These are phyloP conservation scores for Daldinia caldariorum DNA, from an alignment of 495 filamentous ascomycete genomes.

Conservation along the genomic window DNA sequence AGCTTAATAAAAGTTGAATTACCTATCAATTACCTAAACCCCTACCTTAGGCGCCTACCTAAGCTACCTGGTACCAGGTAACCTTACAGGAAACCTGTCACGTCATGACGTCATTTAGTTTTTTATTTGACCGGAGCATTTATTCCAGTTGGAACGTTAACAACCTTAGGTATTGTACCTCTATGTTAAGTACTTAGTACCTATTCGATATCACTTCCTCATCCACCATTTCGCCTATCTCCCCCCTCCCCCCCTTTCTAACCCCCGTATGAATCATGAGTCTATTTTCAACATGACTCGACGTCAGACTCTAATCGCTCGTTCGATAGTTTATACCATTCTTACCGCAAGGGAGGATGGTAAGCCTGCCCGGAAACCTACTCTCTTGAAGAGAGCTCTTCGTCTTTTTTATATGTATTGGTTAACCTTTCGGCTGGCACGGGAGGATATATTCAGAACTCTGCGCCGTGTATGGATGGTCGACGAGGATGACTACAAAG, in stretches of 20 bases:
- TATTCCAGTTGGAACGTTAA: constrained; percentile 12
- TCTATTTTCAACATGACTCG: constrained; percentile 34
- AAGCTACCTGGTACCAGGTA: no score
- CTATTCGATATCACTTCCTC: background rate
- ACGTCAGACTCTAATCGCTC: constrained; percentile 46
- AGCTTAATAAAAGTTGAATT: background rate
- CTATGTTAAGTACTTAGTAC: no score
- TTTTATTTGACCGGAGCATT: constrained; percentile 24
- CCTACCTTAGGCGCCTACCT: no score
- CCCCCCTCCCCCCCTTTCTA: no score
- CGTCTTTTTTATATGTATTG: constrained; percentile 53
- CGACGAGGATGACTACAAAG: constrained; percentile 63
- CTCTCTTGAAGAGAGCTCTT: constrained; percentile 46
- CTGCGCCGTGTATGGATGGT: constrained; percentile 60
- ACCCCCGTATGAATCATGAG: background rate
- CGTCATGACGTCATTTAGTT: constrained; percentile 25
- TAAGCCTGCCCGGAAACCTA: constrained; percentile 27
- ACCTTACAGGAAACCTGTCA: background rate
- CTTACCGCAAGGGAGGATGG: constrained; percentile 36
- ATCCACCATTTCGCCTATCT: background rate
- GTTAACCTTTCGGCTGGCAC: constrained; percentile 50
- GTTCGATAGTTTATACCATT: constrained; percentile 48
- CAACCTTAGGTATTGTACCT: constrained; percentile 2
- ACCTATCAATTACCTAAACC: no score
- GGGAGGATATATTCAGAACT: constrained; percentile 50